phyloP scores from a whole-genome alignment of 192 early-diverging fungal genomes.

The Podila verticillata region DNA sequence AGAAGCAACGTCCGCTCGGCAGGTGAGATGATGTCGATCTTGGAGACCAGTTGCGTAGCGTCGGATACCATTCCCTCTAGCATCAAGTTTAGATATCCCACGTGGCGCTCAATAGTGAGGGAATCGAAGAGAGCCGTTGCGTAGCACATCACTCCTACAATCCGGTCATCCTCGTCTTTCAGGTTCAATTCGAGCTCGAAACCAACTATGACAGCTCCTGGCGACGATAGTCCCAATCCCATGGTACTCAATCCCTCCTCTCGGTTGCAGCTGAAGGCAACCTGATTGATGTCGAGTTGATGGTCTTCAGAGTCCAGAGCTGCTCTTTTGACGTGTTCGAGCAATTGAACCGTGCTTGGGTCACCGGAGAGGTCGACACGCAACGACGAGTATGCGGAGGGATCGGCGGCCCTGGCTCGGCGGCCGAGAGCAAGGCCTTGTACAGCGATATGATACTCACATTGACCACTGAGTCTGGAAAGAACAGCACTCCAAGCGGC shows the following conservation, averaged over 20 bases:
- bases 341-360: conserved; percentile 13
- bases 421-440: neutral
- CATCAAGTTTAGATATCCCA: conserved; percentile 8
- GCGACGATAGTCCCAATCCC: neutral
- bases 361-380: neutral
- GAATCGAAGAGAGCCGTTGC: conserved; percentile 8
- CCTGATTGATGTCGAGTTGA: neutral
- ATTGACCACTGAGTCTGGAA: conserved; percentile 12
- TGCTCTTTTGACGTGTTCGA: conserved; percentile 10
- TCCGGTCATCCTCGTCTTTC: neutral
- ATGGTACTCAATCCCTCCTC: neutral
- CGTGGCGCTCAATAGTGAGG: conserved; percentile 15
- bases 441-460: conserved; percentile 1
- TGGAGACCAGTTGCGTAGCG: conserved; percentile 2
- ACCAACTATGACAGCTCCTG: neutral
- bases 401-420: neutral
- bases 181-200: conserved; percentile 13
- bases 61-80: conserved; percentile 7
- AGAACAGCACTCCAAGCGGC: conserved; percentile 8
- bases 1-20: conserved; percentile 4
- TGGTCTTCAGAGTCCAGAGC: neutral
- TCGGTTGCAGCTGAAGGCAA: conserved; percentile 1
- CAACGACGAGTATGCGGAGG: conserved; percentile 1
- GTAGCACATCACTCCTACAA: conserved; percentile 4
- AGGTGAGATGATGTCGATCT: conserved; percentile 15